A percentile compares a stretch with the other conserved stretches of the same genome.
Evolutionary conservation across 1,284 basidiomycete species (phyloP).

Genomic region (Ganoderma lingzhi): DNA sequence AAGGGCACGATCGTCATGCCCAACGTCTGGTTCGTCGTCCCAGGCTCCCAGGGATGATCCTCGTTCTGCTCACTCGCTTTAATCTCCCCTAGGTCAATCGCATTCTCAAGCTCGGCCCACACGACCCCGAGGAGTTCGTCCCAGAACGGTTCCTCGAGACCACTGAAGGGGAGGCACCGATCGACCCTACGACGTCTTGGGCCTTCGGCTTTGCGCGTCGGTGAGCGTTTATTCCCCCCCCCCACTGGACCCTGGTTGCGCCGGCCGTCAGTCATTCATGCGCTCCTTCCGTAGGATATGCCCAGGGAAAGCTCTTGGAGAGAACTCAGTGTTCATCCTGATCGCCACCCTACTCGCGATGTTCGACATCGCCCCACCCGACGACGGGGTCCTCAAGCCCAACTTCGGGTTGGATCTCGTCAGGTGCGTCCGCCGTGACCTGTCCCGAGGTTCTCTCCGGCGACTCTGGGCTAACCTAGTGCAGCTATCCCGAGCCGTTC

Average conservation of each 20-base stretch:
- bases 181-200: constrained; percentile 24
- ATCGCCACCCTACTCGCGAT: constrained; percentile 34
- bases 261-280: background rate
- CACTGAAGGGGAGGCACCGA: constrained; percentile 1
- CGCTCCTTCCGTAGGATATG: constrained; percentile 32
- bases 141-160: constrained; percentile 38
- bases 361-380: constrained; percentile 34
- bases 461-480: too few species aligned
- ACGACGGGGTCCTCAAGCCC: constrained; percentile 16
- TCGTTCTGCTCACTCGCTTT: background rate
- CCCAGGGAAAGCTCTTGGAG: constrained; percentile 37
- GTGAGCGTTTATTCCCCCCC: constrained; percentile 8
- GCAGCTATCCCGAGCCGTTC: constrained; percentile 32
- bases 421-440: constrained; percentile 18
- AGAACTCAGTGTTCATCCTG: constrained; percentile 37
- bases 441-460: background rate
- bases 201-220: constrained; percentile 36
- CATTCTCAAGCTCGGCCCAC: constrained; percentile 33
- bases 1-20: constrained; percentile 30
- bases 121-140: constrained; percentile 36
- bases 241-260: too few species aligned
- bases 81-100: constrained; percentile 32
- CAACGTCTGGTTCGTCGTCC: constrained; percentile 27
- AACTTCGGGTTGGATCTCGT: constrained; percentile 28
- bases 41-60: background rate